These are phyloP conservation scores for Penicillium antarcticum DNA, from an alignment of 495 filamentous ascomycete species.

Conservation along the genomic window DNA sequence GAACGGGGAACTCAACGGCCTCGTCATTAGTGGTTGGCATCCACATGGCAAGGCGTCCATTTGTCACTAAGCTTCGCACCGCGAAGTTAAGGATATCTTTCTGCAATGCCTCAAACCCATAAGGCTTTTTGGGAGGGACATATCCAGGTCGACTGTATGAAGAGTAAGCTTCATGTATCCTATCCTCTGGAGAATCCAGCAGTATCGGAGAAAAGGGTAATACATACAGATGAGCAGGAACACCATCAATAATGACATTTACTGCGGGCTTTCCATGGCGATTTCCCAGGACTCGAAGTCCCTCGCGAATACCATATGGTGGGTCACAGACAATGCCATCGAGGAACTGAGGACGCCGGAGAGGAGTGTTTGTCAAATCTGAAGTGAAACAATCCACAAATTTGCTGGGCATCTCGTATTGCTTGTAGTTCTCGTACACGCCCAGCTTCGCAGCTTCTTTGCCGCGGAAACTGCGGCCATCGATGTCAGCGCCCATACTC, in stretches of 20 bases:
- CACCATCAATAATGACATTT: constrained; percentile 66
- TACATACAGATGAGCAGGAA: constrained; percentile 63
- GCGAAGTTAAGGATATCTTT: constrained; percentile 86
- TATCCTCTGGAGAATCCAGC: too few species aligned
- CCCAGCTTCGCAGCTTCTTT: constrained; percentile 47
- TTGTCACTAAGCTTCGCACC: constrained; percentile 70
- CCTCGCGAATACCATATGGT: constrained; percentile 95
- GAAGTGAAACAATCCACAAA: constrained; percentile 77
- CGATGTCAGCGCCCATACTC: constrained; percentile 84
- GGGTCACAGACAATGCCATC: constrained; percentile 97
- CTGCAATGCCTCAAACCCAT: constrained; percentile 85
- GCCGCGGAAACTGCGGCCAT: constrained; percentile 81
- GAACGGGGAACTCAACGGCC: constrained; percentile 67
- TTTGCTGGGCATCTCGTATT: constrained; percentile 65
- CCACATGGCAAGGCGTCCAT: constrained; percentile 87
- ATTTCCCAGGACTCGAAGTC: constrained; percentile 78
- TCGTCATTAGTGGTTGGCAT: constrained; percentile 92
- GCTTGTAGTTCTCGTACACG: constrained; percentile 72
- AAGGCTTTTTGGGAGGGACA: constrained; percentile 84
- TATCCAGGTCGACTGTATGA: constrained; percentile 63
- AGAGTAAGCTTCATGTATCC: constrained; percentile 6
- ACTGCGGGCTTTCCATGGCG: constrained; percentile 61
- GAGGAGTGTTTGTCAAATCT: constrained; percentile 85
- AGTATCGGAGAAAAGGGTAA: not conserved
- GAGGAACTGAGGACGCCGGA: constrained; percentile 57